Percentiles rank a stretch among this genome's conserved stretches.
These are phyloP conservation scores for Rostrohypoxylon terebratum DNA, from an alignment of 495 filamentous ascomycete genomes.

Conservation along the genomic window DNA sequence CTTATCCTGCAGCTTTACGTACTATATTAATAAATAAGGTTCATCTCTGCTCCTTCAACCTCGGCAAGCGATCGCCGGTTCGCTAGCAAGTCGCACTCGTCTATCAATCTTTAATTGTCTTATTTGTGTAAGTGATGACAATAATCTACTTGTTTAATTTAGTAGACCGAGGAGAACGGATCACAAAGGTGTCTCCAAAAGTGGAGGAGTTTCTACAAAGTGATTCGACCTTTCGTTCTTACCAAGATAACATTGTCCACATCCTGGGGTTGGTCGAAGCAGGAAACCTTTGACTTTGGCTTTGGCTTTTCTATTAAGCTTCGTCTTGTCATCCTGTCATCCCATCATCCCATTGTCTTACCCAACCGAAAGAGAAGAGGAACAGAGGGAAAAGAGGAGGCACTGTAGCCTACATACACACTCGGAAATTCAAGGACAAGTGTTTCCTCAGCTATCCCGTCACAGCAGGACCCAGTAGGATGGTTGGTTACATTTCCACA, in stretches of 20 bases:
- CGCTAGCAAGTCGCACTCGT: conserved; percentile 25
- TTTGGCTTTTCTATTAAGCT: conserved; percentile 8
- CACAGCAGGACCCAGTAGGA: conserved; percentile 32
- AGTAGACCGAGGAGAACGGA: conserved; percentile 2
- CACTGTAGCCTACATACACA: conserved; percentile 17
- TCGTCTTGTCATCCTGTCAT: not conserved
- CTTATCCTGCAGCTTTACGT: conserved; percentile 39
- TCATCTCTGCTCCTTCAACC: conserved; percentile 28
- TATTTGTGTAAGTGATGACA: conserved; percentile 38
- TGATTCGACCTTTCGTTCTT: conserved; percentile 25
- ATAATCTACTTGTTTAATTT: conserved; percentile 27
- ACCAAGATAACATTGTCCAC: not conserved
- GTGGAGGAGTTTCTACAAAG: conserved; percentile 17
- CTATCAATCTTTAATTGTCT: conserved; percentile 16
- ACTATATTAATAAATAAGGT: conserved; percentile 47
- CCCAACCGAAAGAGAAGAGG: conserved; percentile 1
- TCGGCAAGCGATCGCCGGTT: conserved; percentile 23
- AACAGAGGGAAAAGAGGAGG: not conserved
- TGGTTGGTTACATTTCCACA: conserved; percentile 48
- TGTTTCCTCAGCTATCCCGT: conserved; percentile 36
- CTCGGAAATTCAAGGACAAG: conserved; percentile 38
- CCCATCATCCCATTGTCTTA: conserved; percentile 24
- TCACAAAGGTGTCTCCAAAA: not conserved
- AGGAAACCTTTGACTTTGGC: conserved; percentile 11
- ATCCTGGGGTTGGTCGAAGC: conserved; percentile 16